phyloP scores from a whole-genome alignment of 345 rosid genomes.

The Brassica juncea region DNA sequence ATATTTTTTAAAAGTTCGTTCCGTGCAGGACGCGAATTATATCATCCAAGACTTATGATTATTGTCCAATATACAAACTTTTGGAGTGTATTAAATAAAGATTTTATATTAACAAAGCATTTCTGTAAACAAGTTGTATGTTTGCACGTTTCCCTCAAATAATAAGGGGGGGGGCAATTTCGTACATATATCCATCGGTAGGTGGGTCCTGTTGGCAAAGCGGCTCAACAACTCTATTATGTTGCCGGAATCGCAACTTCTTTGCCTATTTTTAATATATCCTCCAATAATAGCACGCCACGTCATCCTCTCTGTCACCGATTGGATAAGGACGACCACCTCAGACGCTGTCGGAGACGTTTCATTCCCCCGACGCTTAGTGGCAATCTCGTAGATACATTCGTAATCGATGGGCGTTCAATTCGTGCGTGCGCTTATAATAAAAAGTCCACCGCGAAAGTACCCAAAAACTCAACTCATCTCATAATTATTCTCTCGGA shows the following conservation, averaged over 20 bases:
- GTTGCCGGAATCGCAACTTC: constrained; percentile 19
- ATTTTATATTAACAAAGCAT: not conserved
- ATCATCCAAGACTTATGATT: not conserved
- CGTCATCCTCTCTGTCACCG: constrained; percentile 13
- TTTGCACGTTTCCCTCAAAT: not conserved
- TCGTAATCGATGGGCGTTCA: constrained; percentile 17
- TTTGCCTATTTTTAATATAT: not conserved
- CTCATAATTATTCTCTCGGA: not conserved
- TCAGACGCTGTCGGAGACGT: constrained; percentile 28
- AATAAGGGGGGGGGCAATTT: not conserved
- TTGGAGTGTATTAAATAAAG: no score
- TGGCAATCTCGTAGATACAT: constrained; percentile 32
- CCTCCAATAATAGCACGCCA: constrained; percentile 23
- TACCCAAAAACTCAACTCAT: not conserved
- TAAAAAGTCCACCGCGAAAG: constrained; percentile 19
- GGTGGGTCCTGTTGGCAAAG: constrained; percentile 23
- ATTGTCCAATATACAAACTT: not conserved
- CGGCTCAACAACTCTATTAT: constrained; percentile 12
- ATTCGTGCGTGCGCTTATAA: not conserved
- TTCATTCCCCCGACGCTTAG: constrained; percentile 4
- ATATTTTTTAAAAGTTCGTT: no score
- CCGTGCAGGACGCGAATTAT: no score
- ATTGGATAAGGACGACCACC: constrained; percentile 25
- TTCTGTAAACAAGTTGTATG: not conserved
- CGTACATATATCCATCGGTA: not conserved